phyloP scores from a whole-genome alignment of 768 basidiomycete species.

The Melanogaster broomeanus region DNA sequence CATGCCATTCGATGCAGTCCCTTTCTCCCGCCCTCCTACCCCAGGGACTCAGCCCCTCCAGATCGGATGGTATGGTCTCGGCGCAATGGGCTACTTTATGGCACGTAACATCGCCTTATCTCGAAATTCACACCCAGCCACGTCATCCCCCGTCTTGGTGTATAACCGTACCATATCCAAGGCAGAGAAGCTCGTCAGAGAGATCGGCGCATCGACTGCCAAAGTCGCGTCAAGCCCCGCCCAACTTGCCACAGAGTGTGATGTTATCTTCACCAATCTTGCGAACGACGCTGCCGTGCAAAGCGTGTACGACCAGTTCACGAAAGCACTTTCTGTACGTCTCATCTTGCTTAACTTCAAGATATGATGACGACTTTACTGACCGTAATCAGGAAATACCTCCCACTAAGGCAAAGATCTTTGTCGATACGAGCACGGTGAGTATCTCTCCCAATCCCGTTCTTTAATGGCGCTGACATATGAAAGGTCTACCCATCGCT shows the following conservation, averaged over 20 bases:
- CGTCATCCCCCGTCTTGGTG: constrained; percentile 59
- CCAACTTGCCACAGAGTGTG: constrained; percentile 65
- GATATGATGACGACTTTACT: constrained; percentile 2
- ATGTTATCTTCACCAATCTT: constrained; percentile 76
- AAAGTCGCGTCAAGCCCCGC: constrained; percentile 55
- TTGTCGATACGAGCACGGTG: constrained; percentile 86
- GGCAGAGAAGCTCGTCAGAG: constrained; percentile 54
- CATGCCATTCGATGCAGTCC: constrained; percentile 27
- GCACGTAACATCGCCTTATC: constrained; percentile 74
- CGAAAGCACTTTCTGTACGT: constrained; percentile 56
- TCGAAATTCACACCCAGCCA: constrained; percentile 36
- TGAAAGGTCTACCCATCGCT: constrained; percentile 56
- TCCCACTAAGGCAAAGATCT: constrained; percentile 62
- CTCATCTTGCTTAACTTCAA: neutral
- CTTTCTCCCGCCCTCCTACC: constrained; percentile 63
- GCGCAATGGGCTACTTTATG: constrained; percentile 77
- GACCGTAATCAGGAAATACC: constrained; percentile 36
- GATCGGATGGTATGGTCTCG: constrained; percentile 51
- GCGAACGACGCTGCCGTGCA: constrained; percentile 71
- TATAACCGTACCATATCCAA: constrained; percentile 76
- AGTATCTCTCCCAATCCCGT: constrained; percentile 22
- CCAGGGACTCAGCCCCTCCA: constrained; percentile 41
- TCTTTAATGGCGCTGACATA: constrained; percentile 8
- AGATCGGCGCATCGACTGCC: constrained; percentile 54
- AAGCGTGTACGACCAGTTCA: constrained; percentile 60